phyloP scores from a whole-genome alignment of 169 alveolate genomes.

The Plasmodium vivax region DNA sequence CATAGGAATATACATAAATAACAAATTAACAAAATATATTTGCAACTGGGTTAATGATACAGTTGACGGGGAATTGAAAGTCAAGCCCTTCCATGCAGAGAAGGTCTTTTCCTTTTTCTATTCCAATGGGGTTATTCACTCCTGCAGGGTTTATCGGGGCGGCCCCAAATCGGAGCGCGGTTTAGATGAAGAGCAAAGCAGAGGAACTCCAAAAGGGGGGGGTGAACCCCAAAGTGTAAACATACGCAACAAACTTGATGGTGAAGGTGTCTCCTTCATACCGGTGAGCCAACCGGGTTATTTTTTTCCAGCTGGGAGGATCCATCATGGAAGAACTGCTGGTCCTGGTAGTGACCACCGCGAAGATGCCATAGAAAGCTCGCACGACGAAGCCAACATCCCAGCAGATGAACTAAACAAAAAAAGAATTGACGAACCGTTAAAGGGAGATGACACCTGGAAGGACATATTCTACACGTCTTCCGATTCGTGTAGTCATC shows the following conservation, averaged over 20 bases:
- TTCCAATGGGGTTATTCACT: background rate
- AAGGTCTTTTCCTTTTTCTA: conserved; percentile 9
- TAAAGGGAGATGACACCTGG: background rate
- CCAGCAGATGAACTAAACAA: background rate
- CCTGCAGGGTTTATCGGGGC: background rate
- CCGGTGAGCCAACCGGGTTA: background rate
- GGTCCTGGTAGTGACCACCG: background rate
- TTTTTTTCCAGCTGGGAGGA: background rate
- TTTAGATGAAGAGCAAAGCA: background rate
- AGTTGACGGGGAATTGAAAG: background rate
- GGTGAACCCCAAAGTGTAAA: background rate
- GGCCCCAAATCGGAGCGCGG: background rate
- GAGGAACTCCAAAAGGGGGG: background rate
- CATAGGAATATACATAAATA: conserved; percentile 32
- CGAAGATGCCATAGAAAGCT: background rate
- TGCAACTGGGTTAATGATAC: conserved; percentile 19
- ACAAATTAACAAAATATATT: conserved; percentile 29
- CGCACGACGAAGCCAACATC: background rate
- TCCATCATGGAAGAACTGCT: background rate
- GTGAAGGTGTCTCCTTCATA: background rate
- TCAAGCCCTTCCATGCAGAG: conserved; percentile 12
- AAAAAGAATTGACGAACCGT: background rate
- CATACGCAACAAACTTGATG: background rate
- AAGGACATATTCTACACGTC: background rate
- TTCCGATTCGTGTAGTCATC: background rate